Percentiles rank a stretch among this genome's conserved stretches.
These are phyloP conservation scores for Metschnikowia koreensis DNA, from an alignment of 805 yeast genomes.

Conservation along the genomic window DNA sequence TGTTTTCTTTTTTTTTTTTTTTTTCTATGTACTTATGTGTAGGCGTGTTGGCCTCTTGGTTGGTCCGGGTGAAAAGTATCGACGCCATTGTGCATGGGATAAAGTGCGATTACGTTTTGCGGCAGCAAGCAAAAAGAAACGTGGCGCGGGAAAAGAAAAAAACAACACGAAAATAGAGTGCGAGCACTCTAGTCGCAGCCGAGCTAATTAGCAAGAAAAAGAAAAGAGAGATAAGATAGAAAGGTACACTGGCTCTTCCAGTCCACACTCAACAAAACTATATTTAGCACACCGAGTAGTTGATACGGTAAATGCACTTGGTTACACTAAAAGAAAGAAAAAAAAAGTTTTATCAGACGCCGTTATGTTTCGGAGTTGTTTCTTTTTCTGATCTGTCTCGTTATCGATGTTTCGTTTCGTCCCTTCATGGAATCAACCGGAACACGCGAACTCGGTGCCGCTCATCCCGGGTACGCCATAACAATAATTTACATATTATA, in stretches of 20 bases:
- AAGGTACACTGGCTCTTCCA: not conserved
- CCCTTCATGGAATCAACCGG: no score
- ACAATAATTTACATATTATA: no score
- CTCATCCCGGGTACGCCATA: no score
- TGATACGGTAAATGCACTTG: not conserved
- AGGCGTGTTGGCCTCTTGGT: no score
- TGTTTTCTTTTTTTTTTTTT: not conserved
- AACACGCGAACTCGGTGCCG: no score
- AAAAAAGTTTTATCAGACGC: not conserved
- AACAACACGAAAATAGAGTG: not conserved
- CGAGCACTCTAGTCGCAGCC: not conserved
- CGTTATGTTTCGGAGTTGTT: not conserved
- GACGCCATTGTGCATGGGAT: conserved; percentile 8
- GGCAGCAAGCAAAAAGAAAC: conserved; percentile 6
- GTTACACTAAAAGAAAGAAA: no score
- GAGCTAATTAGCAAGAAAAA: not conserved
- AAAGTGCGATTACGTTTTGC: conserved; percentile 8
- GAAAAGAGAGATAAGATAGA: not conserved
- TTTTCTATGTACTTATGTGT: not conserved
- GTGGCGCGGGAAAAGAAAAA: not conserved
- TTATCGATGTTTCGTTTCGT: no score
- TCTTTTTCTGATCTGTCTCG: no score
- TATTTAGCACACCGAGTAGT: not conserved
- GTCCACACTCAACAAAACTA: not conserved
- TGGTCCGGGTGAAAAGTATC: not conserved